phyloP scores from a whole-genome alignment of 2,329 filamentous ascomycete genomes.

The Tolypocladium amazonense region DNA sequence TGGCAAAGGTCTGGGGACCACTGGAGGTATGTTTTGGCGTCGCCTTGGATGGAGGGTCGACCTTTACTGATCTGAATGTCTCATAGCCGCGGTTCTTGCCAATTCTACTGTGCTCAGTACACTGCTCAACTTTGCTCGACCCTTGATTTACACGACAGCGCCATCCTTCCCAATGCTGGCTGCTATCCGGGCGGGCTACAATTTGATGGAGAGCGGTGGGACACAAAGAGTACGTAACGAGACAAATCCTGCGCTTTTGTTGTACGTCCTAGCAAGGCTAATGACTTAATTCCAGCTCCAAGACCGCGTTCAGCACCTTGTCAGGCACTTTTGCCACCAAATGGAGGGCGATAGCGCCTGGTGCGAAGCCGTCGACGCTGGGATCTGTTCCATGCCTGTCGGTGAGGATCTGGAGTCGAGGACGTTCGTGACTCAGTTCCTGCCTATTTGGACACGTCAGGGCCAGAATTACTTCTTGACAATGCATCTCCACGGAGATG shows the following conservation, averaged over 20 bases:
- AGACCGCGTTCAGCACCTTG: neutral
- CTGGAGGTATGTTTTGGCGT: neutral
- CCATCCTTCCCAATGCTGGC: neutral
- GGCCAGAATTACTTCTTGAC: neutral
- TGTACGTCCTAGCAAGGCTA: neutral
- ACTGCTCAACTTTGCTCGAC: neutral
- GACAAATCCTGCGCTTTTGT: neutral
- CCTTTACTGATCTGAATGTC: neutral
- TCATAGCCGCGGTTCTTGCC: neutral
- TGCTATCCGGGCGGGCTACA: neutral
- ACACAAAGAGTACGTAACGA: neutral
- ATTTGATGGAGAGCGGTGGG: neutral
- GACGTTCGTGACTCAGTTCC: neutral
- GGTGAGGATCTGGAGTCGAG: neutral
- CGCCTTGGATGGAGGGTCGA: neutral
- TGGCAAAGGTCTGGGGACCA: neutral
- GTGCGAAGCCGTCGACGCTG: neutral
- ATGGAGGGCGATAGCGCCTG: neutral
- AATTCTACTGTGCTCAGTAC: neutral
- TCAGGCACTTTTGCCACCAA: neutral
- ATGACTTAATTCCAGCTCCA: neutral
- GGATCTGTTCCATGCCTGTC: neutral
- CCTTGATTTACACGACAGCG: neutral
- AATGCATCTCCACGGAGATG: neutral
- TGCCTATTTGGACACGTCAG: neutral